These are phyloP conservation scores for Meira nashicola DNA, from an alignment of 1,284 basidiomycete genomes.

Conservation along the genomic window DNA sequence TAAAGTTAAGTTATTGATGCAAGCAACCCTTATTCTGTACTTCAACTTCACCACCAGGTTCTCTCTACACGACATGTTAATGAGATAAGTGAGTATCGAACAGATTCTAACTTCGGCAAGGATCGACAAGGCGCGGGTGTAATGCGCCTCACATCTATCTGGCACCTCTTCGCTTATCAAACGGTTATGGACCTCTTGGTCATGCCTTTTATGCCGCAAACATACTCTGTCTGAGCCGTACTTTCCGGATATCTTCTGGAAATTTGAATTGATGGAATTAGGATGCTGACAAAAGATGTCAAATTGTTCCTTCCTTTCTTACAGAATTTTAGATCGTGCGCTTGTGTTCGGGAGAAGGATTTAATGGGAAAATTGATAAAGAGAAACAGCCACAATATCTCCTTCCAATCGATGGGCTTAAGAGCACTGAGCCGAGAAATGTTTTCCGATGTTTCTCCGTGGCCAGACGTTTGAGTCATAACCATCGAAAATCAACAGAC, in stretches of 20 bases:
- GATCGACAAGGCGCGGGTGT: slow-evolving; percentile 4
- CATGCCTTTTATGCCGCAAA: slow-evolving; percentile 5
- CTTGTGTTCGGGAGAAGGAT: background rate
- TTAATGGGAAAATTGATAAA: background rate
- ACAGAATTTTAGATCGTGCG: background rate
- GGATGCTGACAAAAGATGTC: background rate
- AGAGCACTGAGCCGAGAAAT: slow-evolving; percentile 5
- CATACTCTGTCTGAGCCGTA: slow-evolving; percentile 2
- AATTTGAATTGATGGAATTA: background rate
- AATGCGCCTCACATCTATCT: slow-evolving; percentile 5
- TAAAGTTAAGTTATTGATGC: too few relatives aligned
- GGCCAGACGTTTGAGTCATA: slow-evolving; percentile 10
- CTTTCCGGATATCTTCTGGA: background rate
- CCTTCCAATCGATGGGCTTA: slow-evolving; percentile 4
- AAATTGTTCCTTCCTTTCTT: background rate
- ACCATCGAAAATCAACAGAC: slow-evolving; percentile 1
- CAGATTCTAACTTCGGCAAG: background rate
- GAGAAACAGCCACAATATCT: background rate
- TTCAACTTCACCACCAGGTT: too few relatives aligned
- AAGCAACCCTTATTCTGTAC: too few relatives aligned
- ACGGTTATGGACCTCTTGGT: background rate
- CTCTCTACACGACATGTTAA: background rate
- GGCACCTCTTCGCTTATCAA: slow-evolving; percentile 6
- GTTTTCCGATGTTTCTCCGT: background rate
- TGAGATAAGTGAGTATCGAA: background rate